Evolutionary conservation across 1,284 basidiomycete species (phyloP), one percentile per base, ranked within the genome.

Genomic region (Cryptococcus wingfieldii): DNA sequence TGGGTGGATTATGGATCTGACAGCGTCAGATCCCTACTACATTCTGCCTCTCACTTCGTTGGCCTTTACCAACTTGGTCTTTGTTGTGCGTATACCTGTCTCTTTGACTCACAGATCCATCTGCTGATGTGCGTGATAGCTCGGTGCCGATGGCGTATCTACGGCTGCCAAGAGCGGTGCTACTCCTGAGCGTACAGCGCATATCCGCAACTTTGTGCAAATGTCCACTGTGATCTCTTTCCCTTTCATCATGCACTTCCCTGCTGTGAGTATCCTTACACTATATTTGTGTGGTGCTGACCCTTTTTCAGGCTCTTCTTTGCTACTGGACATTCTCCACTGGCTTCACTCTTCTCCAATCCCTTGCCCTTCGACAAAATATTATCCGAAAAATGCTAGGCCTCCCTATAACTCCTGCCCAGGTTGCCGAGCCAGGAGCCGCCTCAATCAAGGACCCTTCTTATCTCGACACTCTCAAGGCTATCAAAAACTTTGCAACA

Each of bases 1-100:
- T 16, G 79, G 76, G 44, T 86, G 87, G 80, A 77, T 95, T 38
- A 83, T 84, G 0, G 88, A 97, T 74, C 75, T 98, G 57, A 90
- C 90, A 0, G 71, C 81, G 1, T 73, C 85, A 4, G 91, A 94
- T 72, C 91, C 94, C 5, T 86, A 83, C 55, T 89, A 83, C 65
- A 79, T 88, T 19, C 78, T 97, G 41, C 94, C 95, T 0, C 70
- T 87, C 34, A 77, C 82, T 28, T 84, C 81, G 61, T 82, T 85
- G 55, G 78, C 79, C 39, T 79, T 81, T 13, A 87, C 91, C 56
- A 86, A 93, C 55, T 56, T 83, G 12, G 89, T 93, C 58, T 81
- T 93, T 38, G 77, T 80, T 69, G 87, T 89, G 63, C 51, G 87
- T 77, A 37, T 50, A 23, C 23, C 3, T 18, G 44, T 25, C 50